These are phyloP conservation scores for Fusarium papillatum DNA, from an alignment of 2,329 filamentous ascomycete species.

Conservation along the genomic window DNA sequence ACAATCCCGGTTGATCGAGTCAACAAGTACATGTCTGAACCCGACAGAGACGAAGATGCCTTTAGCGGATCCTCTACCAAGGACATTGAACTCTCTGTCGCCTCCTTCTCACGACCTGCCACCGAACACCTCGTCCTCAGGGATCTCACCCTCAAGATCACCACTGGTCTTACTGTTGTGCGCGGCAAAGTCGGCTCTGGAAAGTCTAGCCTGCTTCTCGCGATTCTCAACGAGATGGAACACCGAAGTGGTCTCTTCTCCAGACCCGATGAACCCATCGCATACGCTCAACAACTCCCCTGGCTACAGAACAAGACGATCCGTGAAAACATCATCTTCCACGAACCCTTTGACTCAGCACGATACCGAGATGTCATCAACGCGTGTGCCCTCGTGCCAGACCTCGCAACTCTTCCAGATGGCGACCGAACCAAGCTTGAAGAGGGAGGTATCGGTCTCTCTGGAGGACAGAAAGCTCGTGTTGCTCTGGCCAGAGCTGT, in stretches of 20 bases:
- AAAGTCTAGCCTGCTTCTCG: constrained; percentile 72
- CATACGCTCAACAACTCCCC: constrained; percentile 71
- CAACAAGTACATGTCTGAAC: constrained; percentile 88
- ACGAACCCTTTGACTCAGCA: constrained; percentile 64
- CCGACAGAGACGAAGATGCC: constrained; percentile 74
- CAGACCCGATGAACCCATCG: constrained; percentile 64
- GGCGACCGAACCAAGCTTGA: constrained; percentile 72
- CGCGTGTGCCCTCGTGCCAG: constrained; percentile 69
- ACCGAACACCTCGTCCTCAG: constrained; percentile 65
- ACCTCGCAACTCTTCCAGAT: constrained; percentile 67
- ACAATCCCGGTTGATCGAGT: constrained; percentile 87
- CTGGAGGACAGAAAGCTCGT: constrained; percentile 73
- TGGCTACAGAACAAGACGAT: constrained; percentile 78
- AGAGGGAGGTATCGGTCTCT: constrained; percentile 73
- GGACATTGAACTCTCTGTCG: constrained; percentile 69
- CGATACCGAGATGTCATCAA: constrained; percentile 73
- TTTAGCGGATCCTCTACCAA: constrained; percentile 48
- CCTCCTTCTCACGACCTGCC: constrained; percentile 86
- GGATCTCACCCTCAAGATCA: constrained; percentile 60
- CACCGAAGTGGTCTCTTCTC: constrained; percentile 65
- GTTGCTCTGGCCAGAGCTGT: constrained; percentile 74
- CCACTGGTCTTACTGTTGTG: constrained; percentile 66
- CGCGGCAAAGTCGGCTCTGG: constrained; percentile 72
- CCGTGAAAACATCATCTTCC: constrained; percentile 75
- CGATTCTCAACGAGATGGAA: constrained; percentile 75